phyloP scores from a whole-genome alignment of 768 basidiomycete genomes.

The Tricholoma bakamatsutake region DNA sequence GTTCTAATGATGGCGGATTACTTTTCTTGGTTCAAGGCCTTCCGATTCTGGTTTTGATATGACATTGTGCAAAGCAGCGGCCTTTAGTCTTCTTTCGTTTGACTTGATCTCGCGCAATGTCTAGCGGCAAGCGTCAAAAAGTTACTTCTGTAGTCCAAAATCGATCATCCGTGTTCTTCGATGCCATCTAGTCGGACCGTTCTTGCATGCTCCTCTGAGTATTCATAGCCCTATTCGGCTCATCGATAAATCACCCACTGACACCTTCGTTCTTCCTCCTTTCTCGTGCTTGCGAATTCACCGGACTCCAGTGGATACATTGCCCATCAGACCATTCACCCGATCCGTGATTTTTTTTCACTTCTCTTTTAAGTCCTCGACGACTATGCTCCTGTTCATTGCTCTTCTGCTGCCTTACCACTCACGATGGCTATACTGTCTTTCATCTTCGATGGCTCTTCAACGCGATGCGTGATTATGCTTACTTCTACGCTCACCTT shows the following conservation, averaged over 20 bases:
- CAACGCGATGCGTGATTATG: constrained; percentile 5
- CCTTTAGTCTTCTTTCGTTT: constrained; percentile 12
- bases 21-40: constrained; percentile 10
- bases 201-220: constrained; percentile 2
- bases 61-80: constrained; percentile 11
- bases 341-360: constrained; percentile 9
- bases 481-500: constrained; percentile 7
- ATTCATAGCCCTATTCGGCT: constrained; percentile 6
- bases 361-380: not conserved
- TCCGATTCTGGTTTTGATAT: constrained; percentile 11
- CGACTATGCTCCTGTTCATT: not conserved
- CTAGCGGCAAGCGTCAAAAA: constrained; percentile 21
- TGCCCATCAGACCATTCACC: constrained; percentile 8
- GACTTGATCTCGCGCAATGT: constrained; percentile 12
- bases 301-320: constrained; percentile 2
- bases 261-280: constrained; percentile 5
- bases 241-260: constrained; percentile 2
- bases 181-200: constrained; percentile 12
- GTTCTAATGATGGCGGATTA: constrained; percentile 13
- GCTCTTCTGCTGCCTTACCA: constrained; percentile 3
- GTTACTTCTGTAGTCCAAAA: constrained; percentile 19
- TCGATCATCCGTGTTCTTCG: constrained; percentile 16
- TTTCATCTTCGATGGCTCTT: constrained; percentile 1
- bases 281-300: not conserved
- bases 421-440: constrained; percentile 4